Conservation (phyloP, 805 yeast genomes). For the Pichia kluyveri region DNA sequence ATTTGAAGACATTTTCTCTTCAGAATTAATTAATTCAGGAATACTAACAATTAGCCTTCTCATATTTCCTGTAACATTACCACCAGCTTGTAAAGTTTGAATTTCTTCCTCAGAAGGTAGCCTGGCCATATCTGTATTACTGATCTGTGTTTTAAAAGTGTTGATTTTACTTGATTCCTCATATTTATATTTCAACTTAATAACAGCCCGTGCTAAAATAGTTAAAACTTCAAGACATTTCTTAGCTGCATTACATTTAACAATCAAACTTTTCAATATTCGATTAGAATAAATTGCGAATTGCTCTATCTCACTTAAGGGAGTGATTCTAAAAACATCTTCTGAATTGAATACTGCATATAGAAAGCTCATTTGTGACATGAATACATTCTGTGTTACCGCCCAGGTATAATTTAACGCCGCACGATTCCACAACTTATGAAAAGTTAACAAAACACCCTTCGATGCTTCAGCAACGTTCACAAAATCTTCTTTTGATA, state of each 20-base stretch:
- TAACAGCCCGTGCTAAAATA: constrained; percentile 61
- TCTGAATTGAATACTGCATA: constrained; percentile 66
- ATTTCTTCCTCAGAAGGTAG: constrained; percentile 23
- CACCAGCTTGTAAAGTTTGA: constrained; percentile 25
- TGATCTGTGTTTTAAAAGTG: background rate
- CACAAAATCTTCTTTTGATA: constrained; percentile 43
- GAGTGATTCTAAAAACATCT: constrained; percentile 37
- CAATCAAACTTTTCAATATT: constrained; percentile 52
- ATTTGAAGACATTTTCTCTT: constrained; percentile 1
- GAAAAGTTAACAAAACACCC: constrained; percentile 57
- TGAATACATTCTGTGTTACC: constrained; percentile 78
- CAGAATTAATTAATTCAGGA: constrained; percentile 16
- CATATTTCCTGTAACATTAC: constrained; percentile 32
- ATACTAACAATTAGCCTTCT: constrained; percentile 29
- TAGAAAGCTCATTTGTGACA: constrained; percentile 81
- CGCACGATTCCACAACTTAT: constrained; percentile 44
- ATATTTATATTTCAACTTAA: constrained; percentile 40
- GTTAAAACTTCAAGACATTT: constrained; percentile 67
- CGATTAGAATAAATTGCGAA: constrained; percentile 40
- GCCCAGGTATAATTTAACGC: constrained; percentile 86
- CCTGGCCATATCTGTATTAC: constrained; percentile 11
- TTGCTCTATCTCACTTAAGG: constrained; percentile 42
- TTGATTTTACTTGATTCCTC: background rate
- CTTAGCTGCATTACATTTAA: constrained; percentile 70
- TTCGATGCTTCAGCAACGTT: constrained; percentile 55